Conservation (phyloP, 805 yeast genomes). For the Ogataea naganishii region DNA sequence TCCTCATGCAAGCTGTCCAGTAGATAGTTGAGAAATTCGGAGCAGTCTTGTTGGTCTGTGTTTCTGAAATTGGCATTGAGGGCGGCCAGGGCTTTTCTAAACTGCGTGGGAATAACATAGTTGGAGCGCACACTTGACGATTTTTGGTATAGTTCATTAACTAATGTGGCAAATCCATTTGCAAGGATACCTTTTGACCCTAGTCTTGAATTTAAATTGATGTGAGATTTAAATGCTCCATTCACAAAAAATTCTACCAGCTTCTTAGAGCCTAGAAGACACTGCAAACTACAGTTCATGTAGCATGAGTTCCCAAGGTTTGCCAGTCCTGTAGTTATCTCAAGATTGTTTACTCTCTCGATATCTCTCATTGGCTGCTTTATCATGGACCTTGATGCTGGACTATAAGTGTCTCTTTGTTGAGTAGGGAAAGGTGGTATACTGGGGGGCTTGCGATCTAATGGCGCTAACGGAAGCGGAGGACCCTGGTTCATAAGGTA, state of each 20-base stretch:
- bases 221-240: constrained; percentile 53
- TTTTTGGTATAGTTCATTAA: constrained; percentile 43
- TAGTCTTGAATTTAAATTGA: constrained; percentile 62
- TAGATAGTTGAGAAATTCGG: constrained; percentile 68
- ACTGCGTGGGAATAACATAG: constrained; percentile 49
- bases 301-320: constrained; percentile 91
- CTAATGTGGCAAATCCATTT: constrained; percentile 52
- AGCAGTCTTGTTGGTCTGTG: constrained; percentile 76
- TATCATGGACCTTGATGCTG: no score
- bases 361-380: no score
- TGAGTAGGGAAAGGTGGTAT: no score
- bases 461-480: no score
- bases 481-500: no score
- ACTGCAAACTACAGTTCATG: constrained; percentile 86
- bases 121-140: constrained; percentile 14
- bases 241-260: constrained; percentile 54
- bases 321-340: constrained; percentile 64
- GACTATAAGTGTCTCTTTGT: no score
- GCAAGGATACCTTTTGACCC: constrained; percentile 82
- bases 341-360: no score
- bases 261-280: constrained; percentile 66
- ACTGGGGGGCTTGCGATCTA: no score
- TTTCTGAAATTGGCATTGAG: constrained; percentile 58
- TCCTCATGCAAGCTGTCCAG: constrained; percentile 80
- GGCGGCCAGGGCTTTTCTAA: constrained; percentile 62